Percentiles rank a stretch among this genome's conserved stretches.
phyloP scores from a whole-genome alignment of 805 yeast genomes.

The Hanseniaspora lindneri region DNA sequence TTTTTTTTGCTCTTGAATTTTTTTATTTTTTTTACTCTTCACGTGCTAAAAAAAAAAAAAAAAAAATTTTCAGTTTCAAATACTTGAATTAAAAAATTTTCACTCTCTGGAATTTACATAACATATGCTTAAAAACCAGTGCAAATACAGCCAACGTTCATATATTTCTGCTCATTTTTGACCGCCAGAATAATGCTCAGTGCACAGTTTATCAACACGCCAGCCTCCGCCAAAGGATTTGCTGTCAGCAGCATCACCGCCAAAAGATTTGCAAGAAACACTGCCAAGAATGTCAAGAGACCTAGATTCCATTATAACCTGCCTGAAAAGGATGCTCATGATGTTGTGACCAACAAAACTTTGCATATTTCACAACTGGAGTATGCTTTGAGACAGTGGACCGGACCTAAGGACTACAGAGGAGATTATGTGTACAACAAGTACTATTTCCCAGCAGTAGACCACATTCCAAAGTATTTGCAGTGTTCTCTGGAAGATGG shows the following conservation, averaged over 20 bases:
- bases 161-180: too few relatives aligned
- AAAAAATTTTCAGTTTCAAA: too few relatives aligned
- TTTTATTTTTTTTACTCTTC: conserved; percentile 1
- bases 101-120: too few relatives aligned
- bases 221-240: background rate
- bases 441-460: conserved; percentile 52
- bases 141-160: too few relatives aligned
- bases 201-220: background rate
- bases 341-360: conserved; percentile 25
- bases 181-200: conserved; percentile 1
- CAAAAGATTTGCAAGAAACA: background rate
- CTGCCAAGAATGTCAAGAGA: background rate
- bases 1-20: background rate
- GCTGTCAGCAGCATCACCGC: background rate
- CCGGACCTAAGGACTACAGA: conserved; percentile 73
- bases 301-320: conserved; percentile 3
- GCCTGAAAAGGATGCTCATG: conserved; percentile 6
- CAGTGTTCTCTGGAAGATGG: conserved; percentile 42
- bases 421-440: conserved; percentile 73
- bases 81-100: too few relatives aligned
- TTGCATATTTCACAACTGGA: conserved; percentile 43
- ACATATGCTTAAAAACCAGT: too few relatives aligned
- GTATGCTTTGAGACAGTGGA: conserved; percentile 55
- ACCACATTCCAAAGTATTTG: conserved; percentile 64
- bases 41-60: too few relatives aligned